Evolutionary conservation across 1,284 basidiomycete genomes (phyloP), one percentile per base, ranked within the genome.

Genomic region (Sutorius eximius): DNA sequence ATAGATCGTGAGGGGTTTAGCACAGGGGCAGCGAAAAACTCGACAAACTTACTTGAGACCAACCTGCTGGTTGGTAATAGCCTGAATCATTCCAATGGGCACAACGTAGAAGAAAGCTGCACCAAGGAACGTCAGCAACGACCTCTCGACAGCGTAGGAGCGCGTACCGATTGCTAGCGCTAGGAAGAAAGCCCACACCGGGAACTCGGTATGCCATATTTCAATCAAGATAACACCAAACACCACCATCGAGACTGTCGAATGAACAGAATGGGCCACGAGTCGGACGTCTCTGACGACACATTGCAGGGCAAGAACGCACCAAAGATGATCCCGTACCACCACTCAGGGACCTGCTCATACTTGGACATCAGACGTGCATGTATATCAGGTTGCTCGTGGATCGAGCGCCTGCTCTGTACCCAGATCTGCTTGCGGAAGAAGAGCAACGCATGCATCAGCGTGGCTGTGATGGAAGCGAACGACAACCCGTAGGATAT

Each of bases 381-480:
- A 62, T 92, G 90, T 20, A 93, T 81, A 64, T 93, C 90, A 13
- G 87, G 82, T 59, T 87, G 82, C 60, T 89, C 86, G 11, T 75
- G 63, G 57, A 83, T 68, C 32, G 81, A 78, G 24, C 80, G 75
- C n/a, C 83, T 68, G 6, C 77, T 75, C 52, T 80, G 78, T 5
- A 56, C 65, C 75, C 78, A 81, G 45, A 93, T 84, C 51, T 83
- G 78, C 56, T 82, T 82, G 16, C 89, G 83, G 73, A 88, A 87
- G 64, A 85, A 85, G 5, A 93, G 74, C 2, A 77, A 66, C 0
- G 88, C 81, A 62, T 93, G 89, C 12, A 81, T 81, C 59, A 93
- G 67, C 1, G 87, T 81, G 0, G 85, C 79, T 0, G 87, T 87
- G 41, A 89, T 77, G 15, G 82, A 75, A 3, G 87, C 88, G 59